Base-by-base conservation (phyloP, 352 stramenopile genomes). In the Labyrinthula sp. region DNA sequence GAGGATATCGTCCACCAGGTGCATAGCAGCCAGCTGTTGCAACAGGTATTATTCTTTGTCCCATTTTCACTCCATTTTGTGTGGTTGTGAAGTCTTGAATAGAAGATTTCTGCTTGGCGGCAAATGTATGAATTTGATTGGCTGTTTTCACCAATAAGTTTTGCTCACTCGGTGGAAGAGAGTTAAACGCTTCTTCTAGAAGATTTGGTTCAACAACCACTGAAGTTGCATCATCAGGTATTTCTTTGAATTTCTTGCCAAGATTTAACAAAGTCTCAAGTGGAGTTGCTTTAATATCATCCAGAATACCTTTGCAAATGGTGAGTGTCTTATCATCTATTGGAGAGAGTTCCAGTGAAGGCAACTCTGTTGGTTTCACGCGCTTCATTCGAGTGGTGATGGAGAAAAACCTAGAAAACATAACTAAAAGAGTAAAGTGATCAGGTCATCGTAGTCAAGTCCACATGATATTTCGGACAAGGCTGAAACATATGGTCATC, bases 1-100 rank as follows among this genome's bases (percentile, higher is more conserved):
- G 63, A 7, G 86, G 86, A 65, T 96, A 96, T 2, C 87, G 73
- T 25, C 89, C 89, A 30, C 88, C 88, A 2, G 88, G 88, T 1
- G 86, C 88, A 61, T 97, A 97, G 63, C 86, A 96, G 33, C 88
- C 86, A 2, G 86, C 88, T 0, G 74, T 65, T 41, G 47, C 66
- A 45, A 89, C 80, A 72, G 74, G 62, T 48, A 62, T 69, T 23
- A 88, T 64, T 9, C 65, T 79, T 47, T 96, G 88, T 14, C 86
- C 88, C 3, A 84, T 85, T 47, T 80, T 74, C 17, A 85, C 85
- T 33, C 86, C 85, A 2, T 85, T 82, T 68, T 95, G 94, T 57
- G 73, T 61, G 41, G 90, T 73, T 63, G 86, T 63, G 45, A 90
- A 83, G 61, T 93, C 86, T 39, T 61, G 47, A 28, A 97, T 76